A percentile compares a stretch with the other conserved stretches of the same genome.
Conservation (phyloP, 352 stramenopile species). For the Pseudoperonospora humuli region DNA sequence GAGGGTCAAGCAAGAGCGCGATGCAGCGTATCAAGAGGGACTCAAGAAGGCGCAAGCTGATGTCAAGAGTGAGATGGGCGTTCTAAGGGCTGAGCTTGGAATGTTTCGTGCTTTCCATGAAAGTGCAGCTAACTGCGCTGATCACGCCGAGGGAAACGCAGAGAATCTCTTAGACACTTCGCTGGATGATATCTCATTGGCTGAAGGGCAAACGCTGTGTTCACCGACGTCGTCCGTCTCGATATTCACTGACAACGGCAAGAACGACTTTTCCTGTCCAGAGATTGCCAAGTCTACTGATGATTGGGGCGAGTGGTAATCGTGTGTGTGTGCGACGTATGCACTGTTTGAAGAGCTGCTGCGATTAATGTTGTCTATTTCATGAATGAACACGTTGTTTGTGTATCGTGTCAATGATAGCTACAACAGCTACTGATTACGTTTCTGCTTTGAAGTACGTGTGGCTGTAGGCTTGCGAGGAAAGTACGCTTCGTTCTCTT, state of each 20-base stretch:
- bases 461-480: slow-evolving; percentile 15
- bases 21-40: slow-evolving; percentile 26
- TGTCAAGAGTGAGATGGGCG: slow-evolving; percentile 31
- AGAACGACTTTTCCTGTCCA: slow-evolving; percentile 20
- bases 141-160: slow-evolving; percentile 14
- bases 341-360: too few relatives aligned
- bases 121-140: slow-evolving; percentile 26
- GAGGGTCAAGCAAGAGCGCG: slow-evolving; percentile 24
- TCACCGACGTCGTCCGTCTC: slow-evolving; percentile 36
- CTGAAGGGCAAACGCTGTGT: slow-evolving; percentile 27
- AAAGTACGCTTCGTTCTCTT: slow-evolving; percentile 67
- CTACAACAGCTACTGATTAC: too few relatives aligned
- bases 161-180: slow-evolving; percentile 22
- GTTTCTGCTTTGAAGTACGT: slow-evolving; percentile 7
- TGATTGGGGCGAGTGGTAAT: slow-evolving; percentile 68
- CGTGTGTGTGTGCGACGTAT: not conserved
- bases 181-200: slow-evolving; percentile 31
- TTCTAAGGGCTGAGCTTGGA: slow-evolving; percentile 37
- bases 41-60: slow-evolving; percentile 31
- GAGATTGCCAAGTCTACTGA: slow-evolving; percentile 23
- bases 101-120: slow-evolving; percentile 45
- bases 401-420: too few relatives aligned
- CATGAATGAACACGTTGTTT: too few relatives aligned
- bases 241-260: slow-evolving; percentile 35
- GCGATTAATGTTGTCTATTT: too few relatives aligned